Evolutionary conservation across 108 stramenopile genomes (phyloP).

Genomic region (Nitzschia palea): DNA sequence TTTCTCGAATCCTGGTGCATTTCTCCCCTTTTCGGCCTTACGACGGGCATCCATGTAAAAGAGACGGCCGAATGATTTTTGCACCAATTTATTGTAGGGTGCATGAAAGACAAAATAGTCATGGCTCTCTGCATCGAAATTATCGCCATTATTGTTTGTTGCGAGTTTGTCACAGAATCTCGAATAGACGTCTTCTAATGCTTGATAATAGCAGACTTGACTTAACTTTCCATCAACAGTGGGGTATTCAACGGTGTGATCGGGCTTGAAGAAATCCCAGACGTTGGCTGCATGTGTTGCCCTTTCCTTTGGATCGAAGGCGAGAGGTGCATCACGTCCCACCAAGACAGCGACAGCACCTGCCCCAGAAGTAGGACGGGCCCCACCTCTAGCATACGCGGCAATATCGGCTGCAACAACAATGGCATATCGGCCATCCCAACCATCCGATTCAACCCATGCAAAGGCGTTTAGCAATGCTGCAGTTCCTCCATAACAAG

Average conservation of each 20-base stretch:
- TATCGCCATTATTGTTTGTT: slow-evolving; percentile 16
- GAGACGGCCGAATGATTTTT: slow-evolving; percentile 92
- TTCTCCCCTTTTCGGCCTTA: slow-evolving; percentile 34
- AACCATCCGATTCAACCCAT: slow-evolving; percentile 90
- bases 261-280: slow-evolving; percentile 99
- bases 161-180: slow-evolving; percentile 76
- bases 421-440: slow-evolving; percentile 96
- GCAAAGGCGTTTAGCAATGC: slow-evolving; percentile 92
- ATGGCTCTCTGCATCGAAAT: slow-evolving; percentile 60
- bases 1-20: slow-evolving; percentile 18
- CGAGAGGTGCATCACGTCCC: slow-evolving; percentile 91
- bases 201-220: slow-evolving; percentile 94
- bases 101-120: slow-evolving; percentile 97
- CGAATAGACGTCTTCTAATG: slow-evolving; percentile 91
- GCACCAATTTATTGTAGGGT: slow-evolving; percentile 98
- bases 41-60: slow-evolving; percentile 85
- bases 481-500: slow-evolving; percentile 98
- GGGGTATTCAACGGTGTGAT: slow-evolving; percentile 93
- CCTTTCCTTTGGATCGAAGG: slow-evolving; percentile 70
- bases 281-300: slow-evolving; percentile 90
- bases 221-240: slow-evolving; percentile 91
- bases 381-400: slow-evolving; percentile 90
- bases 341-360: slow-evolving; percentile 96
- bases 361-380: slow-evolving; percentile 94
- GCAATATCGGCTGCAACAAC: slow-evolving; percentile 97